Evolutionary conservation across 306 rosid genomes (phyloP).

Genomic region (Lathyrus sativus): DNA sequence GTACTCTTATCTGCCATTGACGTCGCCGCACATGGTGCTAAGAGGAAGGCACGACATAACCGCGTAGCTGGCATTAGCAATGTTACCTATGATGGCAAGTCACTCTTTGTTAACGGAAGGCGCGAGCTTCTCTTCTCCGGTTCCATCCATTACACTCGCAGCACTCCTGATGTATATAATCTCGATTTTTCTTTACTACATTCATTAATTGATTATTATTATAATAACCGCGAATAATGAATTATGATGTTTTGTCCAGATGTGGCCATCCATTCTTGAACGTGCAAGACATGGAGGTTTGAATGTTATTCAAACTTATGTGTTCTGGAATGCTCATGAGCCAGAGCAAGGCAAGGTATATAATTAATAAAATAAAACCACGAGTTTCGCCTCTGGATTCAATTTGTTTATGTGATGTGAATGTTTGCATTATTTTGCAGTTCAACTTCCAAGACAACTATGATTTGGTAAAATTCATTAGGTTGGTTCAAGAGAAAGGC

Average conservation of each 20-base stretch:
- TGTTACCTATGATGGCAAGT: constrained; percentile 61
- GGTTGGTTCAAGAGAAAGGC: constrained; percentile 46
- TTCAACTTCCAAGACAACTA: constrained; percentile 61
- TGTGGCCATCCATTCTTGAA: constrained; percentile 71
- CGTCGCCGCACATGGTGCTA: not conserved
- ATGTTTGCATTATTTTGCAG: constrained; percentile 34
- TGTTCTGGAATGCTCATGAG: constrained; percentile 90
- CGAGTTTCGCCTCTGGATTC: not conserved
- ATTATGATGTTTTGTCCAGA: constrained; percentile 35
- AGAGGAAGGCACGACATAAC: not conserved
- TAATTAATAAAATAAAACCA: not conserved
- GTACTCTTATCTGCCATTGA: constrained; percentile 19
- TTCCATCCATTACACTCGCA: constrained; percentile 82
- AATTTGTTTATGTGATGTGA: not conserved
- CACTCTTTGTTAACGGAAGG: constrained; percentile 53
- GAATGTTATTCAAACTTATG: constrained; percentile 84
- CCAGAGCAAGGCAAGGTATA: constrained; percentile 71
- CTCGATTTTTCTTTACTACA: not conserved
- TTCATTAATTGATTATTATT: not conserved
- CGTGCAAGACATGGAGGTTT: constrained; percentile 83
- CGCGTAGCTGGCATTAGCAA: not conserved
- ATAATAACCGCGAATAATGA: not conserved
- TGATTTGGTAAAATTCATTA: constrained; percentile 75
- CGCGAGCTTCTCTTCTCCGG: constrained; percentile 79
- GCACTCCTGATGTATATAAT: constrained; percentile 59